A percentile compares a stretch with the other conserved stretches of the same genome.
These are phyloP conservation scores for Arabidopsis suecica DNA, from an alignment of 345 rosid genomes.

Conservation along the genomic window DNA sequence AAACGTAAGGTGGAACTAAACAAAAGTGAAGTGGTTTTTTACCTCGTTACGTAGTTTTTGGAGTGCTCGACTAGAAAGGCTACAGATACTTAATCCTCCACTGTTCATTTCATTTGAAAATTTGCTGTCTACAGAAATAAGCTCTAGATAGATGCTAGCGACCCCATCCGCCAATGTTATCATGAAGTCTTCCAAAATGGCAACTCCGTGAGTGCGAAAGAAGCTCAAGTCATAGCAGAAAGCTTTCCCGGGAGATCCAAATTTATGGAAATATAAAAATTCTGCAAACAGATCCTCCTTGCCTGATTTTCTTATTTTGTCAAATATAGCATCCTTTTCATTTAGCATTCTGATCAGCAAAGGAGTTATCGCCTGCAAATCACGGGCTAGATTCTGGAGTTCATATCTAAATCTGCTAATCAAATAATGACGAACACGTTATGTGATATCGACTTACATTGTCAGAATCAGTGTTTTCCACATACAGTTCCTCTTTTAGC, in stretches of 20 bases:
- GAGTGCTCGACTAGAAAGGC: constrained; percentile 81
- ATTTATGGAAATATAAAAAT: constrained; percentile 64
- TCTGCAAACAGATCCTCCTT: constrained; percentile 87
- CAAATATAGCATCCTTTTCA: constrained; percentile 62
- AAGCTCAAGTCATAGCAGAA: constrained; percentile 60
- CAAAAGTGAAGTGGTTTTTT: constrained; percentile 8
- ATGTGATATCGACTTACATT: constrained; percentile 48
- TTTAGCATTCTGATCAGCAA: constrained; percentile 65
- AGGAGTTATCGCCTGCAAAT: constrained; percentile 60
- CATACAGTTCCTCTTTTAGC: constrained; percentile 62
- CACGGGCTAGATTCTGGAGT: constrained; percentile 10
- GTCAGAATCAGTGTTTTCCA: constrained; percentile 51
- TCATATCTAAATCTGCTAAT: constrained; percentile 25
- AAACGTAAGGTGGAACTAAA: background rate
- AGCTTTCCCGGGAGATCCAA: constrained; percentile 60
- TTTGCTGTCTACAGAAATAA: constrained; percentile 87
- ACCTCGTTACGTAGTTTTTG: constrained; percentile 95
- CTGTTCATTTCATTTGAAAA: constrained; percentile 63
- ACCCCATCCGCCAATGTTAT: constrained; percentile 85
- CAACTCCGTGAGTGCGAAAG: constrained; percentile 62
- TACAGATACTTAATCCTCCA: constrained; percentile 64
- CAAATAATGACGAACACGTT: constrained; percentile 13
- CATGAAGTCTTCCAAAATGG: constrained; percentile 87
- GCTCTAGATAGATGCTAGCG: constrained; percentile 83
- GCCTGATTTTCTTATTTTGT: constrained; percentile 72